Evolutionary conservation across 306 rosid genomes (phyloP).

Genomic region (Castanea mollissima): DNA sequence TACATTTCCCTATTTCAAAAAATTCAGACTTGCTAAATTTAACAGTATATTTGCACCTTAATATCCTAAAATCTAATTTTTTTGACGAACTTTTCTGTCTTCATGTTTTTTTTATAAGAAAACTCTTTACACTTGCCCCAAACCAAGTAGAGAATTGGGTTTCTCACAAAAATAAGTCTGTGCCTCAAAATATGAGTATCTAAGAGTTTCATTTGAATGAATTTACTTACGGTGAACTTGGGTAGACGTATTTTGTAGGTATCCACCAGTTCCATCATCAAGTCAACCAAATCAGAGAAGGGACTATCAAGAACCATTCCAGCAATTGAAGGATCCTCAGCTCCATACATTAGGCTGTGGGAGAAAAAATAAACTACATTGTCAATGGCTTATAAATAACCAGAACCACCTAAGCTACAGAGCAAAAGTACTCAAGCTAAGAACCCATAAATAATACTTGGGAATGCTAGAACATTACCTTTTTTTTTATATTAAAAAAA

Average conservation of each 20-base stretch:
- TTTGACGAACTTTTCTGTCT: not conserved
- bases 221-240: slow-evolving; percentile 82
- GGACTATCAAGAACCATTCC: slow-evolving; percentile 99
- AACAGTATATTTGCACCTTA: not conserved
- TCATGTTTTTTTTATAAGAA: not conserved
- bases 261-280: slow-evolving; percentile 97
- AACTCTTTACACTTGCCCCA: not conserved
- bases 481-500: no score
- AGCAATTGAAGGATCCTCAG: slow-evolving; percentile 98
- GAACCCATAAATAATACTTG: not conserved
- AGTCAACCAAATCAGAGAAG: slow-evolving; percentile 90
- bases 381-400: slow-evolving; percentile 36
- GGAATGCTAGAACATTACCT: not conserved
- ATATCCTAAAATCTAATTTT: no score
- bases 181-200: not conserved
- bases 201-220: not conserved
- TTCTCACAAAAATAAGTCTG: not conserved
- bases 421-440: slow-evolving; percentile 10
- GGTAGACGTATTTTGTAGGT: slow-evolving; percentile 81
- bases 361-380: slow-evolving; percentile 14
- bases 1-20: not conserved
- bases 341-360: slow-evolving; percentile 93
- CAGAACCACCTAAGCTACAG: not conserved
- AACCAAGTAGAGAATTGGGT: not conserved
- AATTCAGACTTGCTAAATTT: not conserved